These are phyloP conservation scores for Rickenella mellea DNA, from an alignment of 768 basidiomycete genomes.

Conservation along the genomic window DNA sequence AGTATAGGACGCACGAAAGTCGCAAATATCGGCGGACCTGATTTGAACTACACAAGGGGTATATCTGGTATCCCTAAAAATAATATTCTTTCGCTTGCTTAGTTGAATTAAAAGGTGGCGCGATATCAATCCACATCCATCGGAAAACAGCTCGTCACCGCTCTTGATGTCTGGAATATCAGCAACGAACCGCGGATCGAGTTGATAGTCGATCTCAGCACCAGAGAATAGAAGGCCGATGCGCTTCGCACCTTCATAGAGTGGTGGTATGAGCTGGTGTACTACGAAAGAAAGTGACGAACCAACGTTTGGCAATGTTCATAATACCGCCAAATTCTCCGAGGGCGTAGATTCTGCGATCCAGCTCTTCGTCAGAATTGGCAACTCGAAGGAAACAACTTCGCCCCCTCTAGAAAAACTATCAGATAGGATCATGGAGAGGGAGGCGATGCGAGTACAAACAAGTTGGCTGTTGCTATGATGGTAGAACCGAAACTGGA, in stretches of 20 bases:
- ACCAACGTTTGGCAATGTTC: slow-evolving; percentile 54
- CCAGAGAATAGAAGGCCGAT: slow-evolving; percentile 61
- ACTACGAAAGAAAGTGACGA: background rate
- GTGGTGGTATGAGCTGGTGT: no score
- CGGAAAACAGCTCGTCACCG: slow-evolving; percentile 53
- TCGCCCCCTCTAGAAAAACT: slow-evolving; percentile 39
- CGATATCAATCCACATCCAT: slow-evolving; percentile 62
- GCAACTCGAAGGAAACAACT: slow-evolving; percentile 57
- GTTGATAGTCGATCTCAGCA: slow-evolving; percentile 45
- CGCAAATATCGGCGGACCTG: slow-evolving; percentile 26
- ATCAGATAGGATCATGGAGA: slow-evolving; percentile 1
- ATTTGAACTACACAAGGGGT: slow-evolving; percentile 58
- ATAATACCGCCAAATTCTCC: slow-evolving; percentile 54
- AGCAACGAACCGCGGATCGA: slow-evolving; percentile 36
- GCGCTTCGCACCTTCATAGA: slow-evolving; percentile 47
- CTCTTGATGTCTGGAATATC: slow-evolving; percentile 54
- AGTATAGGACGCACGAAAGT: background rate
- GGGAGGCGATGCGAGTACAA: slow-evolving; percentile 6
- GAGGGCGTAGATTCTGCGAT: slow-evolving; percentile 42
- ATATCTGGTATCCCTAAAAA: slow-evolving; percentile 46
- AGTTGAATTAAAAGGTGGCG: slow-evolving; percentile 39
- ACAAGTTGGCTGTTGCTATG: slow-evolving; percentile 67
- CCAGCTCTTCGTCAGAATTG: slow-evolving; percentile 43
- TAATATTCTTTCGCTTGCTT: slow-evolving; percentile 42
- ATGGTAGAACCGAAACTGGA: slow-evolving; percentile 60